phyloP scores from a whole-genome alignment of 2,329 filamentous ascomycete genomes.

The Beauveria asiatica region DNA sequence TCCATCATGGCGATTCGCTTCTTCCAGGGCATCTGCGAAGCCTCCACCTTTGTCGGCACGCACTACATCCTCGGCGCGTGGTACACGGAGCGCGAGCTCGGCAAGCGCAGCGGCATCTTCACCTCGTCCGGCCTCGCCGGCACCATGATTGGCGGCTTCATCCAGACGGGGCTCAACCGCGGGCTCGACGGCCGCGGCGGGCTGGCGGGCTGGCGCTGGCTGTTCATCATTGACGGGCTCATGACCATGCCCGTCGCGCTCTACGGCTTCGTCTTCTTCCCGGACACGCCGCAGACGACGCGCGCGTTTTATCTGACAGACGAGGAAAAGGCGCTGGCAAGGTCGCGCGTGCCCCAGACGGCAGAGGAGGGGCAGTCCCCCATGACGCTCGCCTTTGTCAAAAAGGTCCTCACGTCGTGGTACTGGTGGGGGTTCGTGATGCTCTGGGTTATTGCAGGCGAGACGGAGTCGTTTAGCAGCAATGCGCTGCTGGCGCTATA shows the following conservation, averaged over 20 bases:
- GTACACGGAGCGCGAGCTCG: slow-evolving; percentile 53
- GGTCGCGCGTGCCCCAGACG: slow-evolving; percentile 30
- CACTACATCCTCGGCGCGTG: slow-evolving; percentile 41
- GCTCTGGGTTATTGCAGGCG: slow-evolving; percentile 62
- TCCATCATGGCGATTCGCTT: slow-evolving; percentile 32
- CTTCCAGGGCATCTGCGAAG: slow-evolving; percentile 30
- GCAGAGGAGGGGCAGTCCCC: slow-evolving; percentile 31
- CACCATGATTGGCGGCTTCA: slow-evolving; percentile 43
- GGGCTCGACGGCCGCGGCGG: slow-evolving; percentile 37
- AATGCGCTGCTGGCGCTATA: slow-evolving; percentile 50
- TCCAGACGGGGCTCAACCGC: slow-evolving; percentile 53
- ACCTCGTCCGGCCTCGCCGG: slow-evolving; percentile 51
- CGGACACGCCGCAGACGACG: slow-evolving; percentile 37
- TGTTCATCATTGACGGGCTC: slow-evolving; percentile 62
- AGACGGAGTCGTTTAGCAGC: slow-evolving; percentile 61
- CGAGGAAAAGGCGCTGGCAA: slow-evolving; percentile 36
- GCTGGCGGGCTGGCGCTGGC: slow-evolving; percentile 58
- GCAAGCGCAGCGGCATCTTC: slow-evolving; percentile 56
- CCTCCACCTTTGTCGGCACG: slow-evolving; percentile 31
- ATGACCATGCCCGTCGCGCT: slow-evolving; percentile 29
- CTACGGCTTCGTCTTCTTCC: slow-evolving; percentile 28
- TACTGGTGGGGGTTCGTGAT: slow-evolving; percentile 59
- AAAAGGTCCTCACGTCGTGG: slow-evolving; percentile 49
- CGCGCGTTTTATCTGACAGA: slow-evolving; percentile 35
- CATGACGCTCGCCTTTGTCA: slow-evolving; percentile 41